Evolutionary conservation across 306 rosid genomes (phyloP).

Genomic region (Acmispon strigosus): DNA sequence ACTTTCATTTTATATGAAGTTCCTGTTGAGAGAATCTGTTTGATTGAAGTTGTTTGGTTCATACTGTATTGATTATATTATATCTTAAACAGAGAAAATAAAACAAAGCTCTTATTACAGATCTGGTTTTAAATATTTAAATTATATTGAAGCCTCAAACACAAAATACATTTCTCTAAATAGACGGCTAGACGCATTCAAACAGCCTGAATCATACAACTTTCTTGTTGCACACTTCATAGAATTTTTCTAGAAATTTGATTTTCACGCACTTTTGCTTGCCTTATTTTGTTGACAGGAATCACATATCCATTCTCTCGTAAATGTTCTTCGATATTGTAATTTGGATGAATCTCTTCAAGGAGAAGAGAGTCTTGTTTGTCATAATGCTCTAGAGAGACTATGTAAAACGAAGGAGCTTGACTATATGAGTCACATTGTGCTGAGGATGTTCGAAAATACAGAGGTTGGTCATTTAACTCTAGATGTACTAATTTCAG

Average conservation of each 20-base stretch:
- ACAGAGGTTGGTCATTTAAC: slow-evolving; percentile 47
- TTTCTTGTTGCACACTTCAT: not conserved
- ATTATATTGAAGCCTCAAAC: not conserved
- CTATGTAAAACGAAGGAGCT: slow-evolving; percentile 78
- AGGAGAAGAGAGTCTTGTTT: slow-evolving; percentile 80
- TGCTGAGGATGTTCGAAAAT: slow-evolving; percentile 91
- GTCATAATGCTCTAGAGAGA: slow-evolving; percentile 59
- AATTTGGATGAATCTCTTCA: slow-evolving; percentile 92
- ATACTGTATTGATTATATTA: not conserved
- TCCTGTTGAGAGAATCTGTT: not conserved
- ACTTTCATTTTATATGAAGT: not conserved
- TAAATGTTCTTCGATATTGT: slow-evolving; percentile 96
- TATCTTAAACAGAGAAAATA: not conserved
- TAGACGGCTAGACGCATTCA: not conserved
- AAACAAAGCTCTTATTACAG: not conserved
- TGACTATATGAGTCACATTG: slow-evolving; percentile 93
- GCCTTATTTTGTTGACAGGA: slow-evolving; percentile 48
- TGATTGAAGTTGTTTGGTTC: not conserved
- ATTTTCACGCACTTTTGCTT: not conserved
- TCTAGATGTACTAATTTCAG: slow-evolving; percentile 1
- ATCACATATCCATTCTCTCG: slow-evolving; percentile 92
- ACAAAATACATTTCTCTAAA: not conserved
- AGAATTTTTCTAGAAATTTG: not conserved
- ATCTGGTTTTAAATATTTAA: not conserved
- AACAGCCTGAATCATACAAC: not conserved